phyloP scores from a whole-genome alignment of 305 asterid species.

The Fraxinus greggii region DNA sequence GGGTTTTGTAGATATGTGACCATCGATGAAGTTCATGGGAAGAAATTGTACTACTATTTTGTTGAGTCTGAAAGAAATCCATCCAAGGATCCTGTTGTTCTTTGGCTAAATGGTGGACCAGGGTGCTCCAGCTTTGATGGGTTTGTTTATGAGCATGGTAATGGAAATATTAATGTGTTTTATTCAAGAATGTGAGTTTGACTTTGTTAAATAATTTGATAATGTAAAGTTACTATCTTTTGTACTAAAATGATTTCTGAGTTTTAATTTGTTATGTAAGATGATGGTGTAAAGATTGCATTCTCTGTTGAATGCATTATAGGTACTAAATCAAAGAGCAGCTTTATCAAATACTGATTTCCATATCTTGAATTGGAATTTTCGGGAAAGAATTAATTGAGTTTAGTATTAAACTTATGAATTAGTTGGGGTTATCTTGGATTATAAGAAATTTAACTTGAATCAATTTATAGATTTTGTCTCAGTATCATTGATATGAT shows the following conservation, averaged over 20 bases:
- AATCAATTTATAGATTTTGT: neutral
- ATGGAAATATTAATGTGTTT: neutral
- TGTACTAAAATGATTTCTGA: neutral
- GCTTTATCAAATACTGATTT: neutral
- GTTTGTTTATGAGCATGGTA: conserved; percentile 92
- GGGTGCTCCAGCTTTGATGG: conserved; percentile 99
- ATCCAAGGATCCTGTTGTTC: conserved; percentile 73
- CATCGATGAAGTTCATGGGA: conserved; percentile 60
- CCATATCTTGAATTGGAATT: neutral
- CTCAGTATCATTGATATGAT: too few relatives aligned
- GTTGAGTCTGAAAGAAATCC: conserved; percentile 77
- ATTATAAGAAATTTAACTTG: neutral
- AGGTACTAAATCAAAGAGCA: neutral
- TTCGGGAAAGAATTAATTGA: neutral
- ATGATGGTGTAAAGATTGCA: conserved; percentile 4
- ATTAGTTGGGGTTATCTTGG: neutral
- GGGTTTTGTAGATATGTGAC: conserved; percentile 58
- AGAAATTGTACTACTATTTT: conserved; percentile 70
- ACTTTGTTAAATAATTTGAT: neutral
- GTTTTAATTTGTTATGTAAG: conserved; percentile 6
- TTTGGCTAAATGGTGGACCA: conserved; percentile 98
- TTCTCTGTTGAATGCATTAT: neutral
- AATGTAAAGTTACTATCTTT: too few relatives aligned
- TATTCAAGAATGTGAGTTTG: conserved; percentile 9
- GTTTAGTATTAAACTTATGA: conserved; percentile 3